These are phyloP conservation scores for Chlamydomonas schloesseri DNA, from an alignment of 139 green algal genomes.

Conservation along the genomic window DNA sequence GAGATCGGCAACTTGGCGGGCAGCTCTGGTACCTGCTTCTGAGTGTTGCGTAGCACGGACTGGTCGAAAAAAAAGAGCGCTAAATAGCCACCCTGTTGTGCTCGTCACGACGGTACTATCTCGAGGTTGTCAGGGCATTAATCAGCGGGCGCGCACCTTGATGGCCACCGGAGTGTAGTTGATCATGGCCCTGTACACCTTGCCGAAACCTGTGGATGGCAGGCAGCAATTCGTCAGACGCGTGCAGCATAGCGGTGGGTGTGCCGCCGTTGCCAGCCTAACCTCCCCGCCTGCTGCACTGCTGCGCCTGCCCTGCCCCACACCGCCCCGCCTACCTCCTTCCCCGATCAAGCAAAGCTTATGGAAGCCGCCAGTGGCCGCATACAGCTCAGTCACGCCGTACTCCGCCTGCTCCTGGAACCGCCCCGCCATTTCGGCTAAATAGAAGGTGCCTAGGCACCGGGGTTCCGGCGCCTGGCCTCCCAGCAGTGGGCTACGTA, in stretches of 20 bases:
- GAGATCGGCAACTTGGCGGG: too few relatives aligned
- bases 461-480: too few relatives aligned
- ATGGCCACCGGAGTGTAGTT: constrained; percentile 64
- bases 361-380: constrained; percentile 53
- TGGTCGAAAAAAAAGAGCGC: too few relatives aligned
- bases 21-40: too few relatives aligned
- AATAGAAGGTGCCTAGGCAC: neutral
- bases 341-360: constrained; percentile 53
- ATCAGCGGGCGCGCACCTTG: constrained; percentile 47
- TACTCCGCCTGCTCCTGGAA: constrained; percentile 13
- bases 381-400: constrained; percentile 43
- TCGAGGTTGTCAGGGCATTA: too few relatives aligned
- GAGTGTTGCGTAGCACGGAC: too few relatives aligned
- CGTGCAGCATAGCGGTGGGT: neutral
- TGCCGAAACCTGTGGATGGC: constrained; percentile 41
- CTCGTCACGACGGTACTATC: too few relatives aligned
- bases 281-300: too few relatives aligned
- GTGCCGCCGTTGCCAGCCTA: too few relatives aligned
- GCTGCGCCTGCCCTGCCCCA: neutral
- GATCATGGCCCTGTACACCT: constrained; percentile 64
- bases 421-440: neutral
- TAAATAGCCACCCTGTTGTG: too few relatives aligned
- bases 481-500: too few relatives aligned
- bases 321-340: neutral
- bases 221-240: too few relatives aligned